These are phyloP conservation scores for Pseudoneurospora amorphoporcata DNA, from an alignment of 495 filamentous ascomycete genomes.

Conservation along the genomic window DNA sequence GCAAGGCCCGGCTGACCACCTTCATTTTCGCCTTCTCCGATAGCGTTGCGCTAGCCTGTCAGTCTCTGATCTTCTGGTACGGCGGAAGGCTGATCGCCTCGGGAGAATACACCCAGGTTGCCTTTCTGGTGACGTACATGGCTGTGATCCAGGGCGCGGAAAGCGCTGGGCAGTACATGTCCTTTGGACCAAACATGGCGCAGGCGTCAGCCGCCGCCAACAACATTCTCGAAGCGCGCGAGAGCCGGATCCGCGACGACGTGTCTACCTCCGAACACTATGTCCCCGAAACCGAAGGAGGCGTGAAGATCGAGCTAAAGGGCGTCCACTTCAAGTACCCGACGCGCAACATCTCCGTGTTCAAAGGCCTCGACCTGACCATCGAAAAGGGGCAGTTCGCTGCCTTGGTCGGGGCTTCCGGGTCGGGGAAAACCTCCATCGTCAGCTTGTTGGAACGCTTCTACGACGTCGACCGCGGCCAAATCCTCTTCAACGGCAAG, in stretches of 20 bases:
- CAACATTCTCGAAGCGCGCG: constrained; percentile 36
- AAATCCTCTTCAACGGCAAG: constrained; percentile 41
- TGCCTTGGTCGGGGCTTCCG: constrained; percentile 60
- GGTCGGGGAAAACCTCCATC: constrained; percentile 64
- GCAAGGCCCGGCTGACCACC: constrained; percentile 33
- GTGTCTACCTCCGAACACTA: constrained; percentile 5
- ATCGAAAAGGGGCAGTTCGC: constrained; percentile 57
- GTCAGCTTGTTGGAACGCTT: constrained; percentile 55
- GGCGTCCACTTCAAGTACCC: constrained; percentile 52
- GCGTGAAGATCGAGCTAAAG: constrained; percentile 43
- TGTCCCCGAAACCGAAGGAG: constrained; percentile 33
- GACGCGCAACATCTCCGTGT: constrained; percentile 40
- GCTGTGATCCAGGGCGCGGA: constrained; percentile 40
- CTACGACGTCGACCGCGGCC: constrained; percentile 45
- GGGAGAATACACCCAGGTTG: constrained; percentile 26
- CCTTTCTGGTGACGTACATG: constrained; percentile 38
- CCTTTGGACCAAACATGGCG: constrained; percentile 40
- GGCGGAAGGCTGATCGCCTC: constrained; percentile 30
- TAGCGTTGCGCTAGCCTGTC: constrained; percentile 30
- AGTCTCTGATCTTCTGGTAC: constrained; percentile 43
- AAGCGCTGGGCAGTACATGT: constrained; percentile 33
- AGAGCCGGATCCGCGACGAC: constrained; percentile 16
- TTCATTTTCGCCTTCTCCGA: constrained; percentile 38
- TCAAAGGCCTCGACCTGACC: constrained; percentile 40
- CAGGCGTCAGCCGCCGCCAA: constrained; percentile 35